A percentile compares a stretch with the other conserved stretches of the same genome.
These are phyloP conservation scores for Spencermartinsiella ligniputridi DNA, from an alignment of 1,139 yeast genomes.

Conservation along the genomic window DNA sequence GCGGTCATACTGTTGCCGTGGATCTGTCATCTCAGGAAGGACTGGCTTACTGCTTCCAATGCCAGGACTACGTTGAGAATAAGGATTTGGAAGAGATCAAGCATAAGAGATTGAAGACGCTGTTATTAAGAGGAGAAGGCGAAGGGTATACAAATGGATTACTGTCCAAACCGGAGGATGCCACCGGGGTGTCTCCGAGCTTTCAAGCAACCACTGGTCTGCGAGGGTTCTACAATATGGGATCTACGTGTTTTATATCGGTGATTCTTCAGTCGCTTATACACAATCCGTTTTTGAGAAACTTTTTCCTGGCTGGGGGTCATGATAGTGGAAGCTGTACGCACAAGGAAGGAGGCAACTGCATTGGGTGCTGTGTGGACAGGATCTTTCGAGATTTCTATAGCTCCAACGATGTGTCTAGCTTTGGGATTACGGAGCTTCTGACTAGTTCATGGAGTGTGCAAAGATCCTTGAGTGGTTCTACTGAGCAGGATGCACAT, in stretches of 20 bases:
- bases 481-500: conserved; percentile 96
- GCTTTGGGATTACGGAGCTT: conserved; percentile 70
- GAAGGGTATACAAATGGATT: conserved; percentile 1
- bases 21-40: conserved; percentile 24
- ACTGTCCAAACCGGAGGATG: not conserved
- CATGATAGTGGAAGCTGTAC: conserved; percentile 36
- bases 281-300: conserved; percentile 81
- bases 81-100: conserved; percentile 47
- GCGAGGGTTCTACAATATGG: conserved; percentile 86
- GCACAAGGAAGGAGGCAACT: conserved; percentile 33
- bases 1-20: conserved; percentile 68
- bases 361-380: conserved; percentile 83
- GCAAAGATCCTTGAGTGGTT: conserved; percentile 82
- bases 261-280: conserved; percentile 79
- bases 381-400: conserved; percentile 64
- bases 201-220: conserved; percentile 67
- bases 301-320: conserved; percentile 70
- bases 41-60: conserved; percentile 60
- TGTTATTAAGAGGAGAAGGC: conserved; percentile 4
- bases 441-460: conserved; percentile 80
- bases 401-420: conserved; percentile 50
- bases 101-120: conserved; percentile 10
- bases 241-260: conserved; percentile 95
- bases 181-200: conserved; percentile 42
- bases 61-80: conserved; percentile 68